Conservation (phyloP, 176 grass and related monocot species). For the Raddia distichophylla region DNA sequence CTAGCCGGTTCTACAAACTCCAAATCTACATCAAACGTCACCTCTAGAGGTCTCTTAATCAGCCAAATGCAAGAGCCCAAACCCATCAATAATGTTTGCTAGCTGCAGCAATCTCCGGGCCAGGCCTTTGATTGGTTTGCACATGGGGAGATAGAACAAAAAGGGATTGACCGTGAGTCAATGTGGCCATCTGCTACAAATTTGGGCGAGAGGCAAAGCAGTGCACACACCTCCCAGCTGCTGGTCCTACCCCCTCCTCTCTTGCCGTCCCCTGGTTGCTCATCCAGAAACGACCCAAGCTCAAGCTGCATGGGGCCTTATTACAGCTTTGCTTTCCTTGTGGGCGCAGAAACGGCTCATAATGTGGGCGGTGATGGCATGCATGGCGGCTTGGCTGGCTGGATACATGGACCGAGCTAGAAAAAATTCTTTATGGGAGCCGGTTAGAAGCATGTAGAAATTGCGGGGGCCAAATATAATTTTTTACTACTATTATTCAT, state of each 20-base stretch:
- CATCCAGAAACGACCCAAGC: background rate
- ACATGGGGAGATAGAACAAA: background rate
- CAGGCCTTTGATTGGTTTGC: background rate
- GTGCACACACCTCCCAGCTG: background rate
- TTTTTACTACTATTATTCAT: no score
- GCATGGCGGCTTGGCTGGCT: constrained; percentile 11
- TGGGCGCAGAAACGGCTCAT: constrained; percentile 33
- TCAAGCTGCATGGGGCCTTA: background rate
- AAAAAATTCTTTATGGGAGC: no score
- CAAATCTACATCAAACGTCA: no score
- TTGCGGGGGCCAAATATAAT: no score
- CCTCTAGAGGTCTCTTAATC: no score
- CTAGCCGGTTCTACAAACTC: no score
- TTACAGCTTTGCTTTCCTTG: constrained; percentile 41
- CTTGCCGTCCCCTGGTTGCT: background rate
- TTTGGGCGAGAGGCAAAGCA: background rate
- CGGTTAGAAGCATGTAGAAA: no score
- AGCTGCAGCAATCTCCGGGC: background rate
- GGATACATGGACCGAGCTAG: no score
- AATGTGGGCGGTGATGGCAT: background rate
- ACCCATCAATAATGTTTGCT: no score
- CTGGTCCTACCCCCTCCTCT: background rate
- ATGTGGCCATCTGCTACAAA: constrained; percentile 3
- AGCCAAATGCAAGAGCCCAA: no score
- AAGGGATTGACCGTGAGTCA: background rate